Evolutionary conservation across 768 basidiomycete species (phyloP).

Genomic region (Lentinula boryana): DNA sequence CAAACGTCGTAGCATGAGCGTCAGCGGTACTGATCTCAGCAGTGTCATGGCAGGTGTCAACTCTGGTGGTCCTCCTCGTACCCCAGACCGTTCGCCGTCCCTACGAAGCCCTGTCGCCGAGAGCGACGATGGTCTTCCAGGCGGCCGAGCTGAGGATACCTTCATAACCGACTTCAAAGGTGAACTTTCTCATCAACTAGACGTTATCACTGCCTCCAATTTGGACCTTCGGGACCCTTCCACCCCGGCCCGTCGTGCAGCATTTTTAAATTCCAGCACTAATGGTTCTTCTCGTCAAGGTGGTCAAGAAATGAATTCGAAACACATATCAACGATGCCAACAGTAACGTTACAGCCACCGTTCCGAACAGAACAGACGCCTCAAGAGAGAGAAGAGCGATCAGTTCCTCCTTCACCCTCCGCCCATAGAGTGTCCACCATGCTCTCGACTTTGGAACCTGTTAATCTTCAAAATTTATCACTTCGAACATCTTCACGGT

Average conservation of each 20-base stretch:
- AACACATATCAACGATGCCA: constrained; percentile 16
- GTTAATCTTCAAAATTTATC: constrained; percentile 49
- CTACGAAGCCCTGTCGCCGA: neutral
- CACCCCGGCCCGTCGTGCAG: constrained; percentile 42
- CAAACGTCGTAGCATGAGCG: constrained; percentile 71
- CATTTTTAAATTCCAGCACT: constrained; percentile 28
- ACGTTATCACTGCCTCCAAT: constrained; percentile 41
- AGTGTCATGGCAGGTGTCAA: constrained; percentile 32
- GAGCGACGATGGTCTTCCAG: neutral
- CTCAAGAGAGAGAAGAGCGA: constrained; percentile 11
- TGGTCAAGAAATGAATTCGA: neutral
- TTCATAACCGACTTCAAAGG: constrained; percentile 72
- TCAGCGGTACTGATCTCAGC: constrained; percentile 57
- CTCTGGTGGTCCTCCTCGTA: constrained; percentile 15
- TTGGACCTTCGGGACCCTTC: constrained; percentile 67
- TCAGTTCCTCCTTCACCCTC: constrained; percentile 8
- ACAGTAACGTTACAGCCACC: constrained; percentile 22
- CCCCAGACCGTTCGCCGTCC: neutral
- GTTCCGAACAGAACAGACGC: constrained; percentile 15
- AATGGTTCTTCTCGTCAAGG: constrained; percentile 20
- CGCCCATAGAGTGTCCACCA: neutral
- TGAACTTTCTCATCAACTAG: constrained; percentile 56
- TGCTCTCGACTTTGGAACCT: constrained; percentile 14
- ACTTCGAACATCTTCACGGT: constrained; percentile 26
- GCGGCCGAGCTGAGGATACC: constrained; percentile 22